phyloP scores from a whole-genome alignment of 2,329 filamentous ascomycete genomes.

The Penicillium sp. region DNA sequence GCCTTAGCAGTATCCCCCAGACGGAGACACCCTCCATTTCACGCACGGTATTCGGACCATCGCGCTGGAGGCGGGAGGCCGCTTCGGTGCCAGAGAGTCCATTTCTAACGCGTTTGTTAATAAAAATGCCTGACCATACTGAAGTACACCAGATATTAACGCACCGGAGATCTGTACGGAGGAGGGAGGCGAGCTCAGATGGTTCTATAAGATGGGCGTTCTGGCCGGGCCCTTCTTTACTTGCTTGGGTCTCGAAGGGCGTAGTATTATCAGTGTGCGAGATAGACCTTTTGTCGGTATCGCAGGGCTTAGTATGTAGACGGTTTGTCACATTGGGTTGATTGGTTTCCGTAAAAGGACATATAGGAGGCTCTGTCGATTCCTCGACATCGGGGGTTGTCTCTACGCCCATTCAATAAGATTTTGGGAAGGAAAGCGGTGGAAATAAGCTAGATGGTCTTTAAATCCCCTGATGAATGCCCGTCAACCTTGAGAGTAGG shows the following conservation, averaged over 20 bases:
- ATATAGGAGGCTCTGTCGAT: constrained; percentile 44
- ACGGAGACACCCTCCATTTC: constrained; percentile 69
- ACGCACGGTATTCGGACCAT: constrained; percentile 71
- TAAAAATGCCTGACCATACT: neutral
- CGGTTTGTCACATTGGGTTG: constrained; percentile 18
- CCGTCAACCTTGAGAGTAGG: neutral
- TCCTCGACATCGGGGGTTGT: constrained; percentile 43
- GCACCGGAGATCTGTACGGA: constrained; percentile 21
- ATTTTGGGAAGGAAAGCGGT: constrained; percentile 1
- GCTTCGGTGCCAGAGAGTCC: constrained; percentile 65
- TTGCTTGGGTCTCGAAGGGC: constrained; percentile 4
- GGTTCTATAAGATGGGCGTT: constrained; percentile 21
- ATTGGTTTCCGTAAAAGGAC: constrained; percentile 32
- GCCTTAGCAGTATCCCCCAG: constrained; percentile 74
- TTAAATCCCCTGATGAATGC: neutral
- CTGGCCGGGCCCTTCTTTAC: neutral
- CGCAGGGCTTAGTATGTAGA: constrained; percentile 18
- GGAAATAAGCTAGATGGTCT: constrained; percentile 1
- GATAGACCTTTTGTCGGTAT: constrained; percentile 20
- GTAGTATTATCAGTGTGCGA: constrained; percentile 3
- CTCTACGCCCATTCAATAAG: constrained; percentile 45
- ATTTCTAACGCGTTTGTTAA: constrained; percentile 43
- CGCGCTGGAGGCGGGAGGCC: constrained; percentile 61
- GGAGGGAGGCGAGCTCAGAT: constrained; percentile 10
- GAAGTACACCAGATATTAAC: neutral